These are phyloP conservation scores for Lantana camara DNA, from an alignment of 257 asterid species.

Conservation along the genomic window DNA sequence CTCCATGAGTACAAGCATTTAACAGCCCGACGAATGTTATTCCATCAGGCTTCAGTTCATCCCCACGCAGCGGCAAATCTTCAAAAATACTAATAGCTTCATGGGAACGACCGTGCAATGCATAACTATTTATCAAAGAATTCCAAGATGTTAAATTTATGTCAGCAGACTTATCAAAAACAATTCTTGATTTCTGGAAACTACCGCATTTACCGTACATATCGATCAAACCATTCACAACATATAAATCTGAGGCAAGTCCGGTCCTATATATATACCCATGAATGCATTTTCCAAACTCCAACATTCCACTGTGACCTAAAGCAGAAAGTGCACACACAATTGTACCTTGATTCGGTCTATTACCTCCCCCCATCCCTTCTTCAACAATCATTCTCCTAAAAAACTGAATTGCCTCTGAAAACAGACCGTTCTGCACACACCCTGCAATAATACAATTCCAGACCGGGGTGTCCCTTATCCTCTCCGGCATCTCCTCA, in stretches of 20 bases:
- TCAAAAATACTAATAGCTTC: constrained; percentile 54
- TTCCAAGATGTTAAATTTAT: constrained; percentile 67
- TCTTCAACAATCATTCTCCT: constrained; percentile 67
- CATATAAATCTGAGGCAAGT: constrained; percentile 41
- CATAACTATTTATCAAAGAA: constrained; percentile 71
- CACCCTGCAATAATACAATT: constrained; percentile 77
- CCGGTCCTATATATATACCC: constrained; percentile 50
- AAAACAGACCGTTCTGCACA: constrained; percentile 70
- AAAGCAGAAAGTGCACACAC: constrained; percentile 69
- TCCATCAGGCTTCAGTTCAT: constrained; percentile 58
- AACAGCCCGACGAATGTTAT: constrained; percentile 74
- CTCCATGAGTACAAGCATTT: constrained; percentile 80
- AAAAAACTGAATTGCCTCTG: constrained; percentile 64
- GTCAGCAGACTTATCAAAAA: constrained; percentile 46
- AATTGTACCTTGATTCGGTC: constrained; percentile 68
- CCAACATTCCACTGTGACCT: constrained; percentile 69
- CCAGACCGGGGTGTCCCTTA: constrained; percentile 78
- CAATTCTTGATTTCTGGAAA: constrained; percentile 51
- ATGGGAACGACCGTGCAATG: constrained; percentile 59
- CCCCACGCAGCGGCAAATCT: constrained; percentile 45
- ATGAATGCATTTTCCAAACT: constrained; percentile 74
- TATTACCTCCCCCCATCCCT: constrained; percentile 31
- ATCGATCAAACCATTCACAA: constrained; percentile 64
- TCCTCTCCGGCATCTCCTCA: constrained; percentile 54
- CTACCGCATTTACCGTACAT: constrained; percentile 91